These are phyloP conservation scores for Lagenaria siceraria DNA, from an alignment of 306 rosid genomes.

Conservation along the genomic window DNA sequence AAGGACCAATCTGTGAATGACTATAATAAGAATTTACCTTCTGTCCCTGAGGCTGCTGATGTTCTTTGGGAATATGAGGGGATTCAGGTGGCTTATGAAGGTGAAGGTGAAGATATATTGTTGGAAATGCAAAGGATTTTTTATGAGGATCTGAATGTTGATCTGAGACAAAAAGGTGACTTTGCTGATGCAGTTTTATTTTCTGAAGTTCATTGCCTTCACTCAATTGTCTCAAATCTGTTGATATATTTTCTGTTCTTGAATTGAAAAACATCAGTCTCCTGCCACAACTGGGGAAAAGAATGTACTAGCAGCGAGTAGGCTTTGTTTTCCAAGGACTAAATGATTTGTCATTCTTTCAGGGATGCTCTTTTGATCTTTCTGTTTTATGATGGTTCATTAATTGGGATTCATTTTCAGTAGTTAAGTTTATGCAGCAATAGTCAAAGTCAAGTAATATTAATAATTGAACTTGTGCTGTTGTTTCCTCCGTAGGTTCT, in stretches of 20 bases:
- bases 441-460: background rate
- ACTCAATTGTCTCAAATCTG: background rate
- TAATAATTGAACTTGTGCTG: background rate
- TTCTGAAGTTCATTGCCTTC: background rate
- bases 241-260: background rate
- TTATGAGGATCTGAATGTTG: constrained; percentile 45
- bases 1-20: constrained; percentile 23
- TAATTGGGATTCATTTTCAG: background rate
- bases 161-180: constrained; percentile 36
- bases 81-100: constrained; percentile 31
- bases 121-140: constrained; percentile 75
- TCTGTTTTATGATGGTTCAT: background rate
- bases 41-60: constrained; percentile 23
- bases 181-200: background rate
- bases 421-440: background rate
- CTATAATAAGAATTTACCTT: background rate
- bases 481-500: background rate
- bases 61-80: constrained; percentile 58
- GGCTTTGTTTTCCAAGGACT: background rate
- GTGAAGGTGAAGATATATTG: constrained; percentile 58
- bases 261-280: background rate
- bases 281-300: background rate
- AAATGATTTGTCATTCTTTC: background rate
- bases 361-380: background rate
- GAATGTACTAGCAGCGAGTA: background rate